Evolutionary conservation across 495 filamentous ascomycete genomes (phyloP), one percentile per base, ranked within the genome.

Genomic region (Xylaria intraflava): DNA sequence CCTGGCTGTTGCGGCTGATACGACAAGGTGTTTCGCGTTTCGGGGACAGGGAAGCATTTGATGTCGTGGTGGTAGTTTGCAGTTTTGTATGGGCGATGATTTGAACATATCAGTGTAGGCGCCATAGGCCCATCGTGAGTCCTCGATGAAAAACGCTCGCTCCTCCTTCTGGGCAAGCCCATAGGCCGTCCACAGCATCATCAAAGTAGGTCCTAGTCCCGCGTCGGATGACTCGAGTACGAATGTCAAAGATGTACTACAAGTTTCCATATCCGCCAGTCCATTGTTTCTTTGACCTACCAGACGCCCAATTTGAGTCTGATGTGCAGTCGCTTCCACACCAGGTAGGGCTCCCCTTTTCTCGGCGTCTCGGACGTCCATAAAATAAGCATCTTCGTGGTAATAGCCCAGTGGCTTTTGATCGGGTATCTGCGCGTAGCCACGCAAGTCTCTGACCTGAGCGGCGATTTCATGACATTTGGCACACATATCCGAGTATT

Each of bases 151-250:
- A 61, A 90, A 91, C 1, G 79, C 75, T 19, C 87, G 68, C 9
- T 74, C 78, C 62, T 91, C 86, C 46, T 79, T 75, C 59, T 81
- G 69, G 5, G 87, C 86, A 31, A 90, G 67, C 10, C 86, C 87
- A 56, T 89, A 90, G 20, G 87, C 82, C 55, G 80, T 83, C 85
- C 87, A 91, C 31, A 90, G 57, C 64, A 83, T 77, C 74, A 91
- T 74, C 52, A 91, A 62, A 0, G 83, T 78, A 31, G 77, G 81
- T 7, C 87, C 87, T 3, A 91, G 65, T 11, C 86, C 86, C 3
- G 82, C 83, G 53, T 87, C 82, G 6, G 67, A 54, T 11, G 84
- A 79, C 60, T 88, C 84, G 56, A 91, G 70, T 7, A 85, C 73
- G 56, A 83, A 89, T 0, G 86, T 90, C 53, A 90, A 65, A 49